Evolutionary conservation across 1,284 basidiomycete genomes (phyloP).

Genomic region (Laetiporus sulphureus): DNA sequence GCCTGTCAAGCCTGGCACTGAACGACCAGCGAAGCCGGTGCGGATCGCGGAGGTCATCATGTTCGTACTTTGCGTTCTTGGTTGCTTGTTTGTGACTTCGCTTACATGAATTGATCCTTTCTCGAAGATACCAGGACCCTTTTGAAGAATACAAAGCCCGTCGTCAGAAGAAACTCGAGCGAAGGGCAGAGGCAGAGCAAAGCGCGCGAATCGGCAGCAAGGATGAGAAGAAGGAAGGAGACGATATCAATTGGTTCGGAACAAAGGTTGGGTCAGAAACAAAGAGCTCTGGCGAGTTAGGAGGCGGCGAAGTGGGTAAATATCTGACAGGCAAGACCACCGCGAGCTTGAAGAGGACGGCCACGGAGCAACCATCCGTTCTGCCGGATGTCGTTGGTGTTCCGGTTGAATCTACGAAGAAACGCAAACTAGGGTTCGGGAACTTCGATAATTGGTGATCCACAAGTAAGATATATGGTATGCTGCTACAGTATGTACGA

Average conservation of each 20-base stretch:
- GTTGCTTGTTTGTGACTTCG: too few species aligned
- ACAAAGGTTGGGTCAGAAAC: conserved; percentile 54
- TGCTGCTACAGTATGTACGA: conserved; percentile 11
- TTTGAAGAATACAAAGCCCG: conserved; percentile 81
- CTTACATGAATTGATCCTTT: too few species aligned
- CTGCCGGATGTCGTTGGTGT: conserved; percentile 1
- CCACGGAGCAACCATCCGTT: conserved; percentile 1
- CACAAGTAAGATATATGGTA: conserved; percentile 12
- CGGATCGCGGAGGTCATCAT: conserved; percentile 74
- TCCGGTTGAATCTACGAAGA: conserved; percentile 55
- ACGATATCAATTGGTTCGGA: conserved; percentile 82
- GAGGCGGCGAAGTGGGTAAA: conserved; percentile 46
- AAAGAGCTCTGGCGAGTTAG: conserved; percentile 20
- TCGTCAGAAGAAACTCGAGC: conserved; percentile 67
- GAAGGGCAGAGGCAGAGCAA: conserved; percentile 51
- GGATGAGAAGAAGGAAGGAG: conserved; percentile 41
- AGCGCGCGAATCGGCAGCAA: conserved; percentile 19
- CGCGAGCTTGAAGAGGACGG: conserved; percentile 54
- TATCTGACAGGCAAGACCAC: conserved; percentile 46
- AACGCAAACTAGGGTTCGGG: conserved; percentile 72
- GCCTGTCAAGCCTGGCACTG: conserved; percentile 77
- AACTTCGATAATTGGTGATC: conserved; percentile 67
- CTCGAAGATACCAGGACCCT: conserved; percentile 72
- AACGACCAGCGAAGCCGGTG: conserved; percentile 80
- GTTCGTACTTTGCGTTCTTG: conserved; percentile 33